phyloP scores from a whole-genome alignment of 352 stramenopile species.

The Pythium coloratum region DNA sequence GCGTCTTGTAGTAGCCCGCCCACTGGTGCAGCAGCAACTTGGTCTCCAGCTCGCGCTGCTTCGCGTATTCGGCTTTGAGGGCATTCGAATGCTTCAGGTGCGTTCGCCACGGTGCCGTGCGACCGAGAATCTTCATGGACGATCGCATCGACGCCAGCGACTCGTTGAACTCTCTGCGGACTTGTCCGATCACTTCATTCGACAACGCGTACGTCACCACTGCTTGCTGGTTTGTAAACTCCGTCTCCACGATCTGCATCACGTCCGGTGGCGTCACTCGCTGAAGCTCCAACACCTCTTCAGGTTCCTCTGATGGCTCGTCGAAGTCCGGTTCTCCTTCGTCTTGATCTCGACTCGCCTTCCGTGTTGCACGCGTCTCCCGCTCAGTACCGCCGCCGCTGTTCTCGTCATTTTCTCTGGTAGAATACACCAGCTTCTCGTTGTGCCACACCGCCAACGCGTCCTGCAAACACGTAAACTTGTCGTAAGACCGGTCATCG shows the following conservation, averaged over 20 bases:
- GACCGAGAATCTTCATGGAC: conserved; percentile 61
- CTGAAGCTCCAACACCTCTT: conserved; percentile 33
- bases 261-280: conserved; percentile 47
- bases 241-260: conserved; percentile 39
- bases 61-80: conserved; percentile 54
- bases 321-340: conserved; percentile 8
- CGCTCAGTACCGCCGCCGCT: background rate
- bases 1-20: conserved; percentile 53
- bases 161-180: conserved; percentile 39
- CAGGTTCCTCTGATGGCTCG: background rate
- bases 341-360: conserved; percentile 4
- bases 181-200: conserved; percentile 27
- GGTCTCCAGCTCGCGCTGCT: conserved; percentile 55
- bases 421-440: conserved; percentile 52
- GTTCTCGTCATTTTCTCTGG: conserved; percentile 35
- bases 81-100: conserved; percentile 67
- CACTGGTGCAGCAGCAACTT: conserved; percentile 62
- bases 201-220: conserved; percentile 37
- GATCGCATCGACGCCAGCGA: conserved; percentile 49
- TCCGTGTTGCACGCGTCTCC: background rate
- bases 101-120: conserved; percentile 53
- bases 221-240: conserved; percentile 35
- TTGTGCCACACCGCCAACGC: conserved; percentile 75
- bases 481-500: conserved; percentile 68
- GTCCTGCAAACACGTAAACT: conserved; percentile 82